Evolutionary conservation across 140 eudicot genomes (phyloP).

Genomic region (Flaveria floridana): DNA sequence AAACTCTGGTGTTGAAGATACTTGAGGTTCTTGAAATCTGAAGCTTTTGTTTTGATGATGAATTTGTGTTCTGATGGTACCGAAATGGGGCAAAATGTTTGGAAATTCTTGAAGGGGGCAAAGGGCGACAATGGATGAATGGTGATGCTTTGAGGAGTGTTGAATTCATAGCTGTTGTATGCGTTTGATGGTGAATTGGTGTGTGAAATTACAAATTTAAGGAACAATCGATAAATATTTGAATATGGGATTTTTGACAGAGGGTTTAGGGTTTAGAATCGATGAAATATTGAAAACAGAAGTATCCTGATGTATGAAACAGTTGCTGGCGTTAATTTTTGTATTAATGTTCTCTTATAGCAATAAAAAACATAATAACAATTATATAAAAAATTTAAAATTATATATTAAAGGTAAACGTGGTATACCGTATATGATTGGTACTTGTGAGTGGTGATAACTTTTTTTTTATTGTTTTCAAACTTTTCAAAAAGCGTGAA

Average conservation of each 20-base stretch:
- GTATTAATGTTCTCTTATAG: too few relatives aligned
- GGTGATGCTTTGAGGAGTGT: constrained; percentile 32
- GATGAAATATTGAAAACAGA: too few relatives aligned
- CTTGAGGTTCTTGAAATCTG: constrained; percentile 16
- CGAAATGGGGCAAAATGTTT: constrained; percentile 9
- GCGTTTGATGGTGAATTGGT: constrained; percentile 19
- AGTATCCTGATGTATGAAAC: too few relatives aligned
- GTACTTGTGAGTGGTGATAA: too few relatives aligned
- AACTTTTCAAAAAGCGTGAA: too few relatives aligned
- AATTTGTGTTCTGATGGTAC: constrained; percentile 1
- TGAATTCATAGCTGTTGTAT: constrained; percentile 32
- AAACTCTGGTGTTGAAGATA: constrained; percentile 8
- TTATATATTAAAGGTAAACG: too few relatives aligned
- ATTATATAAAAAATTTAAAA: too few relatives aligned
- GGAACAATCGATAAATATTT: not conserved
- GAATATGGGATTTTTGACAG: not conserved
- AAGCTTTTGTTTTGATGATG: constrained; percentile 14
- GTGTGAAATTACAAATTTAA: not conserved
- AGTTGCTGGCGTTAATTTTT: too few relatives aligned
- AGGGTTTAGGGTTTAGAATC: not conserved
- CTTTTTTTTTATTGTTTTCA: too few relatives aligned
- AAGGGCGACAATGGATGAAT: constrained; percentile 26
- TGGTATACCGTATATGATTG: too few relatives aligned
- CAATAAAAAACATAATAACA: too few relatives aligned
- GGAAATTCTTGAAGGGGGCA: not conserved